A percentile compares a stretch with the other conserved stretches of the same genome.
Conservation (phyloP, 2,329 filamentous ascomycete species). For the Sporothrix sp. region DNA sequence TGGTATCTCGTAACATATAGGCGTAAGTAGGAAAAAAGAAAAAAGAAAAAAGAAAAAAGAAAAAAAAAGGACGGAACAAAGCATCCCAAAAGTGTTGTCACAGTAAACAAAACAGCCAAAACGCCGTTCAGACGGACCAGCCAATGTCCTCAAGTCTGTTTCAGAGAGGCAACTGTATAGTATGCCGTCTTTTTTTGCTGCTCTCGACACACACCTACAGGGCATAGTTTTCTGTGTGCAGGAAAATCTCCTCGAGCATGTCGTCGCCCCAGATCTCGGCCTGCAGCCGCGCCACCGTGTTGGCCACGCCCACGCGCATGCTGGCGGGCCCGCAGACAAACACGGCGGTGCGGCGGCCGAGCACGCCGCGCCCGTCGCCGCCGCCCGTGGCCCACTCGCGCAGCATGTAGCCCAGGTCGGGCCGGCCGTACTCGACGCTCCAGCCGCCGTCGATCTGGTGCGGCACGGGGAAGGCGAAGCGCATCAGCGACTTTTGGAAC, state of each 20-base stretch:
- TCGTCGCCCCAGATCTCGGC: constrained; percentile 71
- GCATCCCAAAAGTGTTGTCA: neutral
- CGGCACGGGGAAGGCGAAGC: constrained; percentile 71
- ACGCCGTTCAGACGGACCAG: too few species aligned
- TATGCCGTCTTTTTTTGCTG: too few species aligned
- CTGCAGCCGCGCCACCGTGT: constrained; percentile 73
- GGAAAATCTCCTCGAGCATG: constrained; percentile 76
- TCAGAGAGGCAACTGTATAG: too few species aligned
- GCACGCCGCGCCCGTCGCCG: constrained; percentile 53
- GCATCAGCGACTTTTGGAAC: constrained; percentile 82
- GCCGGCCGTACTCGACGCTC: constrained; percentile 86
- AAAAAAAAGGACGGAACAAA: neutral
- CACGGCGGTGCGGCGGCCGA: constrained; percentile 74
- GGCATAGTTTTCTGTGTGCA: constrained; percentile 94
- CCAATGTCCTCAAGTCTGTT: too few species aligned
- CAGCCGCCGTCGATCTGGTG: constrained; percentile 67
- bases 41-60: neutral
- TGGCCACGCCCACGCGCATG: constrained; percentile 84
- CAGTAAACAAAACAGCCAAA: too few species aligned
- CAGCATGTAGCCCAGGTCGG: constrained; percentile 79
- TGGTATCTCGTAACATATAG: too few species aligned
- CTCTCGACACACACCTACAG: constrained; percentile 40
- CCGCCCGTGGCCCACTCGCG: constrained; percentile 70
- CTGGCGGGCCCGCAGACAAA: constrained; percentile 85
- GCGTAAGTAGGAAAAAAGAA: neutral